Percentiles rank a stretch among this genome's conserved stretches.
Evolutionary conservation across 2,329 filamentous ascomycete genomes (phyloP).

Genomic region (Cladosporium austrohemisphaericum): DNA sequence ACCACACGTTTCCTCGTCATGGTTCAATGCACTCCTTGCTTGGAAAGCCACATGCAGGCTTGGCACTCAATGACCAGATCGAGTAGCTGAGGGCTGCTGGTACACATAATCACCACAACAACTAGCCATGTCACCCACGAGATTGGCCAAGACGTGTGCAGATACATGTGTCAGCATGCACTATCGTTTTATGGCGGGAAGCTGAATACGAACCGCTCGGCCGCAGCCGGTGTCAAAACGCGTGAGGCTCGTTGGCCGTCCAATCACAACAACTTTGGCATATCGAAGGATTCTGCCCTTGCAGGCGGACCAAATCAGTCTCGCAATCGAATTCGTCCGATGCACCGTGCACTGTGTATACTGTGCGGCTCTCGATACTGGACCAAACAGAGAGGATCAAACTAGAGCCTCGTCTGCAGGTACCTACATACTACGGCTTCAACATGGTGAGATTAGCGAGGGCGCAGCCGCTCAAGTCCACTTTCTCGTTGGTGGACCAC

Average conservation of each 20-base stretch:
- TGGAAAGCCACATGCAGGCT: too few species aligned
- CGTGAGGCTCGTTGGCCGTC: constrained; percentile 1
- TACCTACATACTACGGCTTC: neutral
- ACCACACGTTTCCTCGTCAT: constrained; percentile 9
- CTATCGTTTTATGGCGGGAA: neutral
- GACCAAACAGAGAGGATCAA: constrained; percentile 8
- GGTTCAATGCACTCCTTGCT: too few species aligned
- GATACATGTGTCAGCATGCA: neutral
- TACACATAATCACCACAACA: too few species aligned
- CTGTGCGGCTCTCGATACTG: neutral
- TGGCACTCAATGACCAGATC: too few species aligned
- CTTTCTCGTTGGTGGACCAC: constrained; percentile 9
- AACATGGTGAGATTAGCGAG: neutral
- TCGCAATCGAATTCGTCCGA: neutral
- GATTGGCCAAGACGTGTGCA: too few species aligned
- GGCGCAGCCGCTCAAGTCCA: constrained; percentile 1
- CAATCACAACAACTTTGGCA: neutral
- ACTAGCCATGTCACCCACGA: too few species aligned
- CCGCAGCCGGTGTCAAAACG: neutral
- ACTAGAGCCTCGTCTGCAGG: neutral
- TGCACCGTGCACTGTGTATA: neutral
- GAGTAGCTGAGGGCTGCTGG: too few species aligned
- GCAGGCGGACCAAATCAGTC: constrained; percentile 5
- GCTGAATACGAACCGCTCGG: constrained; percentile 5
- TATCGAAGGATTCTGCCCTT: constrained; percentile 5